Evolutionary conservation across 768 basidiomycete genomes (phyloP).

Genomic region (Phanerochaete carnosa): DNA sequence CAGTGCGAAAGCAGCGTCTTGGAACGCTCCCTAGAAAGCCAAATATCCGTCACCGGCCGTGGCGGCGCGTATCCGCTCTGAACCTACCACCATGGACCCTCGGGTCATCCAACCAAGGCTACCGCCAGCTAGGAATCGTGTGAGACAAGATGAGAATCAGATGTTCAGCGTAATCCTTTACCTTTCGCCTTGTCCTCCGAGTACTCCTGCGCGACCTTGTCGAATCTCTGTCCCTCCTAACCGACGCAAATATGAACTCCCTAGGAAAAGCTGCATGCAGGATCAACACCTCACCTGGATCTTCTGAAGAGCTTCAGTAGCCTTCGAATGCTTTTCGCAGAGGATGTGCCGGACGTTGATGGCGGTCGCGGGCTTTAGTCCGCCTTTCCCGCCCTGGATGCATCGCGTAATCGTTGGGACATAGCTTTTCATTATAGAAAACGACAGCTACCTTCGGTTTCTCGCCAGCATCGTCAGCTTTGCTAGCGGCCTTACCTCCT

Average conservation of each 20-base stretch:
- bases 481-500: not conserved
- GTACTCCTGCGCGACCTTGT: constrained; percentile 87
- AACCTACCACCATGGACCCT: constrained; percentile 76
- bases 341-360: constrained; percentile 86
- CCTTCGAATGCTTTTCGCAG: constrained; percentile 85
- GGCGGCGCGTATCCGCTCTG: not conserved
- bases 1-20: constrained; percentile 84
- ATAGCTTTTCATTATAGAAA: too few species aligned
- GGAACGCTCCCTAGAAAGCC: constrained; percentile 56
- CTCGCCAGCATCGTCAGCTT: not conserved
- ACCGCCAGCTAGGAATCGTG: constrained; percentile 62
- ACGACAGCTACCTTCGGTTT: not conserved
- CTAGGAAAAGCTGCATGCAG: not conserved
- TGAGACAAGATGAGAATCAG: not conserved
- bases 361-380: constrained; percentile 74
- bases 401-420: not conserved
- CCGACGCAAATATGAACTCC: not conserved
- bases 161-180: constrained; percentile 20
- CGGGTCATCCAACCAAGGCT: constrained; percentile 85
- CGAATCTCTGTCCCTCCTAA: constrained; percentile 80
- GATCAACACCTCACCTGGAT: constrained; percentile 53
- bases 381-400: constrained; percentile 31
- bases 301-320: constrained; percentile 73
- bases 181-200: constrained; percentile 92
- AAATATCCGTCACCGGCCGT: too few species aligned